These are phyloP conservation scores for Candida gigantensis DNA, from an alignment of 1,139 yeast genomes.

Conservation along the genomic window DNA sequence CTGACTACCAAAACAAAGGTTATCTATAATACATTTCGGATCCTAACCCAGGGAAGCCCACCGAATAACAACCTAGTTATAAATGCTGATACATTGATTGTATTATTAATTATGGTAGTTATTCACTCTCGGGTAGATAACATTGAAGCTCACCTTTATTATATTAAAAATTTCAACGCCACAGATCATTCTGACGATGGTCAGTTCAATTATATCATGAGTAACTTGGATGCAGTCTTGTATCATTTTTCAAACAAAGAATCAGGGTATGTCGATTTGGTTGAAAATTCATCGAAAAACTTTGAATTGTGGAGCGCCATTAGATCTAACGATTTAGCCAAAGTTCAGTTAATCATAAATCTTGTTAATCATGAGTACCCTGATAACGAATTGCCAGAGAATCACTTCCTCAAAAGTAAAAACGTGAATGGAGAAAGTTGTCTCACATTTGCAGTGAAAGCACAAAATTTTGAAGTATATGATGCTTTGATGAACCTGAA, in stretches of 20 bases:
- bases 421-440: constrained; percentile 70
- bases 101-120: constrained; percentile 70
- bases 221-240: constrained; percentile 83
- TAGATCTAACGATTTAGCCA: constrained; percentile 30
- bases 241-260: constrained; percentile 52
- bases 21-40: constrained; percentile 54
- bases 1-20: constrained; percentile 56
- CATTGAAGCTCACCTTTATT: constrained; percentile 64
- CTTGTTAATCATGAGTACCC: constrained; percentile 19
- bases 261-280: constrained; percentile 40
- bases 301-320: constrained; percentile 56
- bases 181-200: constrained; percentile 31
- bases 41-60: constrained; percentile 36
- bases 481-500: constrained; percentile 43
- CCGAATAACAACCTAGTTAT: constrained; percentile 32
- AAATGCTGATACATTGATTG: constrained; percentile 82
- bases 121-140: constrained; percentile 61
- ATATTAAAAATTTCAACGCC: constrained; percentile 61
- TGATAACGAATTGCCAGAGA: constrained; percentile 29
- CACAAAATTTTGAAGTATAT: constrained; percentile 47
- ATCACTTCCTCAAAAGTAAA: constrained; percentile 51
- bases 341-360: constrained; percentile 23
- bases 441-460: constrained; percentile 52
- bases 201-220: constrained; percentile 49
- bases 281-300: constrained; percentile 49